A percentile compares a stretch with the other conserved stretches of the same genome.
Evolutionary conservation across 495 filamentous ascomycete species (phyloP).

Genomic region (Penicillium robsamsonii): DNA sequence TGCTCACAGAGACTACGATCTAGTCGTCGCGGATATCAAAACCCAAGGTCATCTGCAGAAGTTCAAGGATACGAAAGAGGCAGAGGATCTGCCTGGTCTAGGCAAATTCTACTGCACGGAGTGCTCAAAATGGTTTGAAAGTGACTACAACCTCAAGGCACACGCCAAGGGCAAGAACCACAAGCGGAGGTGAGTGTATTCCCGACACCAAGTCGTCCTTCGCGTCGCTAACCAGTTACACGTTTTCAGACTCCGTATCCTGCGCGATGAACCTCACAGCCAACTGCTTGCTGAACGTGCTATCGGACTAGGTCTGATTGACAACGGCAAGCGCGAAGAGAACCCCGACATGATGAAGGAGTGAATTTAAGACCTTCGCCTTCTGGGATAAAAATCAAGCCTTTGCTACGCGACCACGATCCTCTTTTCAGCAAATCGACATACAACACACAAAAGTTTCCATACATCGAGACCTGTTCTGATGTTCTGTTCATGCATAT

Average conservation of each 20-base stretch:
- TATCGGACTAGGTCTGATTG: slow-evolving; percentile 59
- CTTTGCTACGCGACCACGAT: slow-evolving; percentile 15
- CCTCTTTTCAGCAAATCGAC: slow-evolving; percentile 10
- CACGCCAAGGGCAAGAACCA: slow-evolving; percentile 89
- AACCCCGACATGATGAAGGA: slow-evolving; percentile 38
- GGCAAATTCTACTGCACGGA: slow-evolving; percentile 86
- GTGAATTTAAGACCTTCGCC: slow-evolving; percentile 17
- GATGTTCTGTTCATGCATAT: slow-evolving; percentile 10
- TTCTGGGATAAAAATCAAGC: slow-evolving; percentile 3
- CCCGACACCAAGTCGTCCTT: neutral
- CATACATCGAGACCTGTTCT: slow-evolving; percentile 2
- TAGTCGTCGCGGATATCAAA: slow-evolving; percentile 75
- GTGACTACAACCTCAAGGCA: slow-evolving; percentile 67
- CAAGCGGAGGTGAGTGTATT: slow-evolving; percentile 69
- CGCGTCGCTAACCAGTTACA: slow-evolving; percentile 2
- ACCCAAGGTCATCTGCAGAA: slow-evolving; percentile 73
- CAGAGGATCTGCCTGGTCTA: slow-evolving; percentile 82
- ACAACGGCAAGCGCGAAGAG: slow-evolving; percentile 54
- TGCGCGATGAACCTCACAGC: slow-evolving; percentile 78
- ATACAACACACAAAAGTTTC: slow-evolving; percentile 10
- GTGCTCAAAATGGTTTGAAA: slow-evolving; percentile 95
- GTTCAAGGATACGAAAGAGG: slow-evolving; percentile 72
- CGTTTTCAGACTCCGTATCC: slow-evolving; percentile 59
- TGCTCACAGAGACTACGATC: slow-evolving; percentile 74
- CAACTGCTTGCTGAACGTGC: slow-evolving; percentile 85